Evolutionary conservation across 2,329 filamentous ascomycete genomes (phyloP).

Genomic region (Lojkania enalia): DNA sequence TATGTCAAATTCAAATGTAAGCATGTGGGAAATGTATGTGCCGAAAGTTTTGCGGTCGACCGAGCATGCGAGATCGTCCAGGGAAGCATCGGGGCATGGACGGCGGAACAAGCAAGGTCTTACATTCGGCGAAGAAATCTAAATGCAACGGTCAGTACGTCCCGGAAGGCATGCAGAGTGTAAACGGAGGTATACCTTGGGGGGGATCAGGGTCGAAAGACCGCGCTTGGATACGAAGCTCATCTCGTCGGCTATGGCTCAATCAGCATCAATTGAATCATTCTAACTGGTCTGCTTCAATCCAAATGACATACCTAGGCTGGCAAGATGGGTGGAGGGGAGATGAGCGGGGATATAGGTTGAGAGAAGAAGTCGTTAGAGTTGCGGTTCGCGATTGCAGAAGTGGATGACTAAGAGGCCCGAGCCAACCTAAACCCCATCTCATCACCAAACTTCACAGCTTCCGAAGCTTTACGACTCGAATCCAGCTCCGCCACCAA

Average conservation of each 20-base stretch:
- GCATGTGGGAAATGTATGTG: constrained; percentile 2
- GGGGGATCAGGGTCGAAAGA: constrained; percentile 98
- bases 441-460: constrained; percentile 24
- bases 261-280: constrained; percentile 44
- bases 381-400: constrained; percentile 28
- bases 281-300: constrained; percentile 10
- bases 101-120: constrained; percentile 50
- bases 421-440: constrained; percentile 27
- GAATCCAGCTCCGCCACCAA: constrained; percentile 23
- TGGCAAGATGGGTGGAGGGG: constrained; percentile 41
- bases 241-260: constrained; percentile 66
- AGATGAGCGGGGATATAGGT: constrained; percentile 34
- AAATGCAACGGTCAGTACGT: constrained; percentile 44
- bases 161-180: constrained; percentile 12
- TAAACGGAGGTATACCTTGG: constrained; percentile 71
- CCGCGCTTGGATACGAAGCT: constrained; percentile 88
- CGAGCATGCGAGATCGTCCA: constrained; percentile 16
- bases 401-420: constrained; percentile 7
- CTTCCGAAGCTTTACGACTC: too few species aligned
- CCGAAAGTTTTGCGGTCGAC: constrained; percentile 23
- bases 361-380: constrained; percentile 36
- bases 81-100: constrained; percentile 10
- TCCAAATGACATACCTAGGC: constrained; percentile 35
- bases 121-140: constrained; percentile 87
- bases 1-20: background rate